Evolutionary conservation across 192 early-diverging fungal species (phyloP), one percentile per base, ranked within the genome.

Genomic region (Coemansia aciculifera): DNA sequence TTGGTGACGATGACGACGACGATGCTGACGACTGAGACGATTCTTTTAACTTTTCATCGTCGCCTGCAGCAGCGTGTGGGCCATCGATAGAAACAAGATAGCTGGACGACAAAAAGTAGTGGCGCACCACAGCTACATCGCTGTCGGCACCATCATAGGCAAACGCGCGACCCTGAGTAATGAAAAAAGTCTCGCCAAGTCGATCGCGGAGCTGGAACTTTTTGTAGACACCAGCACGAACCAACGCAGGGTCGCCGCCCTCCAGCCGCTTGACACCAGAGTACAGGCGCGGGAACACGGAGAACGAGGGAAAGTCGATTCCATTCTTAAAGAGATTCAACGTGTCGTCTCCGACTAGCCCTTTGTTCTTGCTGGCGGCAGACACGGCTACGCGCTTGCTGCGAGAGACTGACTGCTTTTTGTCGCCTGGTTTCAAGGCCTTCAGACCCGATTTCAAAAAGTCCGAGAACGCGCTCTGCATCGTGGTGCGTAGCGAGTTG

Each of bases 151-250:
- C 34, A 29, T 80, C 73, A 32, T 80, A 80, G 31, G 70, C 59
- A 39, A 64, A 71, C 1, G 78, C 78, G 23, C 52, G 72, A 11
- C 66, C 65, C 24, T 66, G 60, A 5, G 37, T 65, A 37, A 80
- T 36, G 39, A 63, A 65, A 21, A 74, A 71, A 0, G 61, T 71
- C 54, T 74, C 66, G 40, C 78, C 78, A 0, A 80, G 48, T 2
- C 78, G 64, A 32, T 74, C 73, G 19, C 73, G 78, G 63, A 80
- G 49, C 40, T 68, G 65, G 49, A 80, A 68, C 40, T 52, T 63
- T 62, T 80, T 80, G 46, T 63, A 80, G 11, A 80, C 59, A n/a
- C 78, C 78, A n/a, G 78, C 78, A 11, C 78, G 72, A 32, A 74
- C 32, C 27, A 64, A 17, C 13, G n/a, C 49, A 17, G 23, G 3